Conservation (phyloP, 148 eudicot genomes). For the Nepenthes mirabilis region DNA sequence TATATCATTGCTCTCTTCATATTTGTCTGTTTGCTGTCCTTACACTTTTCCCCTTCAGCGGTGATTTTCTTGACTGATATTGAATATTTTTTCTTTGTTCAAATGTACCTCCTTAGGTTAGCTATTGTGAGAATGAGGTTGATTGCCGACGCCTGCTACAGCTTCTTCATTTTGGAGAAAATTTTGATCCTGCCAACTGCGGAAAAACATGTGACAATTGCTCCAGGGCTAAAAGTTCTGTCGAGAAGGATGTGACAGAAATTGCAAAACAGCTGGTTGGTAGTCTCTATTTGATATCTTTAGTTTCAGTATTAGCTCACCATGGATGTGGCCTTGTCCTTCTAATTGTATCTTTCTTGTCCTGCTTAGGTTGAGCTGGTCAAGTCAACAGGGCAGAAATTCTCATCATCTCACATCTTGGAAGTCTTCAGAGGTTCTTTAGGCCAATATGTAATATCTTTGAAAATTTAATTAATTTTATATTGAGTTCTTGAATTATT, state of each 20-base stretch:
- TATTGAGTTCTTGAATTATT: background rate
- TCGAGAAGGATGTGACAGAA: slow-evolving; percentile 84
- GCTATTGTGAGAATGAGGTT: slow-evolving; percentile 88
- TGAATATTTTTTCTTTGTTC: slow-evolving; percentile 6
- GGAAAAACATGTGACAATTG: slow-evolving; percentile 88
- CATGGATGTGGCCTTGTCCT: background rate
- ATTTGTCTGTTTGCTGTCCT: slow-evolving; percentile 3
- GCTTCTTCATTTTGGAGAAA: slow-evolving; percentile 90
- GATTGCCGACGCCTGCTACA: slow-evolving; percentile 93
- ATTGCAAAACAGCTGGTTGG: slow-evolving; percentile 78
- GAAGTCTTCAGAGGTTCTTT: slow-evolving; percentile 92
- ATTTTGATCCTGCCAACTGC: slow-evolving; percentile 61
- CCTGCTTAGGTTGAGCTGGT: slow-evolving; percentile 69
- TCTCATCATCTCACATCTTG: slow-evolving; percentile 77
- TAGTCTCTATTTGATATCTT: background rate
- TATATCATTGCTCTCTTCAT: slow-evolving; percentile 4
- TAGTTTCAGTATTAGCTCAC: background rate
- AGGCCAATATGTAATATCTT: slow-evolving; percentile 58
- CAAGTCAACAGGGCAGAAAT: slow-evolving; percentile 55
- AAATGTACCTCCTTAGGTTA: slow-evolving; percentile 38
- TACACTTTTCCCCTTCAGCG: background rate
- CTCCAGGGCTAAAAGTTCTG: slow-evolving; percentile 36
- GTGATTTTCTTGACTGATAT: background rate
- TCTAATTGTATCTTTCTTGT: slow-evolving; percentile 6
- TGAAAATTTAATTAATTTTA: background rate